phyloP scores from a whole-genome alignment of 140 eudicot genomes.

The Cichorium intybus region DNA sequence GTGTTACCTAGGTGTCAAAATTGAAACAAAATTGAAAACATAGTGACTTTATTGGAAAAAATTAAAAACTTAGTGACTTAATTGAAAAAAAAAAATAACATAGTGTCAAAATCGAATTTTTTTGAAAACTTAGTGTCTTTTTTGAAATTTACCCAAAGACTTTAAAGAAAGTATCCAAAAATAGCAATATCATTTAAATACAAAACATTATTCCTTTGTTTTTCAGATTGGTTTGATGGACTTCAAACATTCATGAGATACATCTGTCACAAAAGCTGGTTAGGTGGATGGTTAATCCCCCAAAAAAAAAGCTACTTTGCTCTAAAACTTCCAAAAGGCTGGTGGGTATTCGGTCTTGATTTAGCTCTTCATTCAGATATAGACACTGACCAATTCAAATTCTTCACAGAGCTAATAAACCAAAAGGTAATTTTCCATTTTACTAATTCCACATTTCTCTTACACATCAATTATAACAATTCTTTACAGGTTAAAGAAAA shows the following conservation, averaged over 20 bases:
- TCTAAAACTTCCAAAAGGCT: conserved; percentile 74
- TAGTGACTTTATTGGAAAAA: too few species aligned
- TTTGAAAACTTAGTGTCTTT: too few species aligned
- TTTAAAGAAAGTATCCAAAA: too few species aligned
- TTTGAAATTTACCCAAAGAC: too few species aligned
- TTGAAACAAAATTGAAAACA: too few species aligned
- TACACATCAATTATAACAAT: neutral
- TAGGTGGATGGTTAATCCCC: conserved; percentile 99
- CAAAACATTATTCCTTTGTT: neutral
- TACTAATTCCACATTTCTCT: neutral
- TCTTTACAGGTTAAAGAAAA: conserved; percentile 57
- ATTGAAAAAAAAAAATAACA: too few species aligned
- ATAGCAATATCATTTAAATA: too few species aligned
- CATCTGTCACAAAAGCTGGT: conserved; percentile 96
- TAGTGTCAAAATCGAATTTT: too few species aligned
- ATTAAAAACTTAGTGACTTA: too few species aligned
- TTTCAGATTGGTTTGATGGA: conserved; percentile 94
- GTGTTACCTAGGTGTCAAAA: too few species aligned
- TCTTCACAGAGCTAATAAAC: conserved; percentile 60
- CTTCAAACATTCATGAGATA: conserved; percentile 93
- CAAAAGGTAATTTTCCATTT: conserved; percentile 51
- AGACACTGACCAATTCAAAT: conserved; percentile 81
- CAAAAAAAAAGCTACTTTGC: conserved; percentile 95
- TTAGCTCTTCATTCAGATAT: conserved; percentile 90
- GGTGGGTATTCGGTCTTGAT: conserved; percentile 98